phyloP scores from a whole-genome alignment of 345 rosid genomes.

The Abelmoschus esculentus region DNA sequence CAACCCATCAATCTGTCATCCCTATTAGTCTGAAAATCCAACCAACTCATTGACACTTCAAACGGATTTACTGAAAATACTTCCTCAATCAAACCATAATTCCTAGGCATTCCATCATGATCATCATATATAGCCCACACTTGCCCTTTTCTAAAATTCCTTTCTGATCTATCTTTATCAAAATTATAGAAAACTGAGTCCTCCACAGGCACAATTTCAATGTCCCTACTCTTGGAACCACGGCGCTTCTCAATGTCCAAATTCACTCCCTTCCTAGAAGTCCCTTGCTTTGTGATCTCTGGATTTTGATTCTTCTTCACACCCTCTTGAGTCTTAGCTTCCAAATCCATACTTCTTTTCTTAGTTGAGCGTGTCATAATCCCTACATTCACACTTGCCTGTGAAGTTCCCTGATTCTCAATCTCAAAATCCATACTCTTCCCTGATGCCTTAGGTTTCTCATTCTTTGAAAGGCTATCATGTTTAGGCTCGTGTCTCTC shows the following conservation, averaged over 20 bases:
- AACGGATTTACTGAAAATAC: conserved; percentile 67
- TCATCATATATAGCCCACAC: conserved; percentile 70
- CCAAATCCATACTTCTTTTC: conserved; percentile 23
- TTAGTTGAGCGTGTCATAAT: not conserved
- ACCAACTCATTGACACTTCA: conserved; percentile 58
- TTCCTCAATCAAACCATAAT: conserved; percentile 71
- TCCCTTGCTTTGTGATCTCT: conserved; percentile 13
- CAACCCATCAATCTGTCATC: conserved; percentile 38
- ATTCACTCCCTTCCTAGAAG: conserved; percentile 16
- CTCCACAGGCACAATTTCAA: conserved; percentile 29
- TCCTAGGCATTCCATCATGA: conserved; percentile 61
- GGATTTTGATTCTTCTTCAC: conserved; percentile 24
- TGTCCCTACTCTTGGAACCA: conserved; percentile 19
- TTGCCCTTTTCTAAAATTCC: conserved; percentile 64
- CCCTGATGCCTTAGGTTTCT: conserved; percentile 20
- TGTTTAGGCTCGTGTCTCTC: conserved; percentile 11
- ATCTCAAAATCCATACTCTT: conserved; percentile 15
- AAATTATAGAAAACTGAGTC: conserved; percentile 59
- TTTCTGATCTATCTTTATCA: conserved; percentile 50
- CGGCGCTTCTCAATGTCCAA: conserved; percentile 10
- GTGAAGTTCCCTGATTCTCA: conserved; percentile 10
- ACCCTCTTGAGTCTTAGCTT: conserved; percentile 16
- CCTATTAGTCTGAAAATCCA: conserved; percentile 42
- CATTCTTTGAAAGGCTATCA: conserved; percentile 15
- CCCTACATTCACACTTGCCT: conserved; percentile 15